Percentiles rank a stretch among this genome's conserved stretches.
Evolutionary conservation across 2,329 filamentous ascomycete genomes (phyloP).

Genomic region (Nigrograna mackinnonii): DNA sequence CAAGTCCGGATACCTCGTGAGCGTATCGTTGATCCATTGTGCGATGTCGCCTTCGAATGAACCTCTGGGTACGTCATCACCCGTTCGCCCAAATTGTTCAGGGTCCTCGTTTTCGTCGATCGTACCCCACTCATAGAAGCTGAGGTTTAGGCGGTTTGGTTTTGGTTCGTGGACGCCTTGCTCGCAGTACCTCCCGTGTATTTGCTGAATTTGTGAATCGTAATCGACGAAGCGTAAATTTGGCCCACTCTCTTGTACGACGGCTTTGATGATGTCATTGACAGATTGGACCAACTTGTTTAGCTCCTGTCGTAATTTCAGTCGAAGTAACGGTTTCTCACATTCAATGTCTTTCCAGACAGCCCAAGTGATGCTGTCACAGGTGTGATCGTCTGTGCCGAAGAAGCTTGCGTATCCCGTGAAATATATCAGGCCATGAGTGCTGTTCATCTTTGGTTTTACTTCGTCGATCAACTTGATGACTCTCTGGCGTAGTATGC

Average conservation of each 20-base stretch:
- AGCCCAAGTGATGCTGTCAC: conserved; percentile 35
- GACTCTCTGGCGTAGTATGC: conserved; percentile 22
- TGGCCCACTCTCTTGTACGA: conserved; percentile 12
- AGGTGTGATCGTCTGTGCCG: conserved; percentile 21
- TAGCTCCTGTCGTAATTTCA: conserved; percentile 21
- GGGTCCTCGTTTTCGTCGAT: conserved; percentile 26
- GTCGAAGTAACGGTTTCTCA: conserved; percentile 28
- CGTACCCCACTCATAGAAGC: conserved; percentile 37
- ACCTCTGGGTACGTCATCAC: conserved; percentile 23
- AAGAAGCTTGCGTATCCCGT: conserved; percentile 37
- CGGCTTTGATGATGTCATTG: conserved; percentile 24
- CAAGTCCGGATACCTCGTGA: conserved; percentile 29
- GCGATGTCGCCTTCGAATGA: conserved; percentile 30
- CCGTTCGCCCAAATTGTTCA: conserved; percentile 20
- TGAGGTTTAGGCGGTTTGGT: conserved; percentile 25
- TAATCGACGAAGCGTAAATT: conserved; percentile 30
- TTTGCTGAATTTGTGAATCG: conserved; percentile 14
- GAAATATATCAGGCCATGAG: conserved; percentile 27
- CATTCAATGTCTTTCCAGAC: conserved; percentile 25
- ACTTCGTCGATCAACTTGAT: conserved; percentile 21
- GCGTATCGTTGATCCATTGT: conserved; percentile 23
- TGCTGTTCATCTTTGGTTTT: conserved; percentile 21
- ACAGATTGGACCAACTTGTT: conserved; percentile 29
- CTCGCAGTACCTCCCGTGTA: conserved; percentile 30
- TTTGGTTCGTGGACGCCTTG: conserved; percentile 25